Evolutionary conservation across 1,284 basidiomycete species (phyloP), one percentile per base, ranked within the genome.

Genomic region (Mrakiaceae sp.): DNA sequence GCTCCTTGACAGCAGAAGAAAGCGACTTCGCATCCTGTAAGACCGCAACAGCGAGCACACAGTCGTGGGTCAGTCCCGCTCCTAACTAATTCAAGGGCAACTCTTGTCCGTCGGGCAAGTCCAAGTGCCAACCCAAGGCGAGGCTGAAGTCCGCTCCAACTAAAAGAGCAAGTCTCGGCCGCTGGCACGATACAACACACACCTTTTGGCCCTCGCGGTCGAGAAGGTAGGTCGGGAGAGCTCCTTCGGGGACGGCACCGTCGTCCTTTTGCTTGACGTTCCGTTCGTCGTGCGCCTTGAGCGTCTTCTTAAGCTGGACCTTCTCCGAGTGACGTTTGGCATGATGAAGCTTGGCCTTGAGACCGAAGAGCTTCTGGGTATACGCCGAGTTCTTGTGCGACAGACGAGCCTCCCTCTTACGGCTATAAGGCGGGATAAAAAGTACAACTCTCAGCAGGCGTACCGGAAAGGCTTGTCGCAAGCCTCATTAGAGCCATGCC

Each of bases 211-310:
- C 88, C 76, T 98, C 95, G 67, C 96, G 86, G 75, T 99, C 96
- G 67, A 99, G 86, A 66, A 99, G 82, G 76, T 95, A 98, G 1
- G 95, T 87, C 14, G 93, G 93, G 54, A 96, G 79, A 63, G 94
- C 94, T 67, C 87, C 90, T 67, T 95, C 90, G 64, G 90, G 87
- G 52, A 87, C 84, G 8, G 86, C 82, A 3, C 84, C 84, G 27
- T 85, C 81, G 74, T 94, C 90, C 67, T 90, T 84, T 72, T 94
- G 88, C 78, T 96, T 99, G 79, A 98, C 86, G 74, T 98, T 93
- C 69, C 95, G 86, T 78, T 98, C 94, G 78, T 98, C 96, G 80
- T 98, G 96, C 44, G 93, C 92, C 76, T 97, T 97, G 79, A 99
- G 87, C 52, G 92, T 95, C 82, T 98, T 99, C 79, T 95, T 96